Base-by-base conservation (phyloP, 1,139 yeast genomes). In the Lodderomyces elongisporus region DNA sequence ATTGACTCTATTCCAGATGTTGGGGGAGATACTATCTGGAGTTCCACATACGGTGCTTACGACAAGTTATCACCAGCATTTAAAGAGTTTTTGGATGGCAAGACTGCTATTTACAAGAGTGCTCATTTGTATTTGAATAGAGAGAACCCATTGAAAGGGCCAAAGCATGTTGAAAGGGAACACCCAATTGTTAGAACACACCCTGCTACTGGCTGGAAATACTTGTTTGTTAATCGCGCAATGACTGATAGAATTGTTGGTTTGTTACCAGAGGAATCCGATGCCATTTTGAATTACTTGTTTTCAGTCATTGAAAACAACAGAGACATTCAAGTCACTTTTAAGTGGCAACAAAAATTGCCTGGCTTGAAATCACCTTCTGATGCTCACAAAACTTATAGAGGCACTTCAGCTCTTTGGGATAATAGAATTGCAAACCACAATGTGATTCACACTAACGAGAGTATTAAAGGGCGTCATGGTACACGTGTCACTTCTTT, bases 401-500 rank as follows among this genome's bases (percentile, higher is more conserved):
- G 58, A 28, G 79, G 78, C 18, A 67, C 76, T 21, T 67, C 76
- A 38, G 79, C 78, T 27, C 48, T 74, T 31, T 75, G 81, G 80
- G 79, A 74, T 45, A 74, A 75, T 59, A 56, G 79, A 52, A 48
- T 70, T 36, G 58, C 73, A 28, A 72, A 70, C 38, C 80, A 75
- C 50, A 54, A 52, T 43, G 71, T 74, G 17, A 70, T 70, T 24
- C 63, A 50, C 68, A 79, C 75, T 50, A 70, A 74, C 45, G 75
- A 70, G 45, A 73, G 72, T 18, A 40, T 51, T 36, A 70, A 65
- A 34, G 60, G 71, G 21, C 63, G 81, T 51, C 80, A 73, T 42
- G 81, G 80, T 18, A 72, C 76, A 20, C 62, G 83, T 50, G 80
- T 75, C 14, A 74, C 78, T 5, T 61, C 79, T 1, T 62, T 76